Base-by-base conservation (phyloP, 257 asterid species). In the Solanum bulbocastanum region DNA sequence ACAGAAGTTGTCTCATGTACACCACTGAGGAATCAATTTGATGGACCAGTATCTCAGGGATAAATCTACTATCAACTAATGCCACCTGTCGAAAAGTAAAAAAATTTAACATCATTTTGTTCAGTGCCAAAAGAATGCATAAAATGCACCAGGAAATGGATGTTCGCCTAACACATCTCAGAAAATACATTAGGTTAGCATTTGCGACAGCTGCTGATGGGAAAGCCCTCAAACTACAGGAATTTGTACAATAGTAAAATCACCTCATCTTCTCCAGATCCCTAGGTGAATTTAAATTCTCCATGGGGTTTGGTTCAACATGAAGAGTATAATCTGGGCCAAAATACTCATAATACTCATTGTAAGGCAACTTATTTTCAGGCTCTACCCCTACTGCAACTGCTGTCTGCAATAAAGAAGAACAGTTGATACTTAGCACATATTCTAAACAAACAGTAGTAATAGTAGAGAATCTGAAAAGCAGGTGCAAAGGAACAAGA, bases 331-430 rank as follows among this genome's bases (percentile, higher is more conserved):
- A 94, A 89, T 93, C 95, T 10, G 98, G 98, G 56, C 97, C 98
- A 92, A 93, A 95, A 92, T 94, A 96, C 92, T 96, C 98, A 46
- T 91, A 96, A 87, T 96, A 96, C 20, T 95, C 98, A 85, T 95
- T 95, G 90, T 92, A 93, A 6, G 98, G 98, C 92, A 96, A 92
- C 73, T 90, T 94, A 82, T 96, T 95, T 82, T 93, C 98, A 22
- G 96, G 98, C 86, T 96, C 98, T 37, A 95, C 94, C 72, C 93
- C 98, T 72, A 96, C 96, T 65, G 98, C 98, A 73, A 96, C 98
- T 20, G 98, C 98, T 75, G 98, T 96, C 98, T 96, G 94, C 89
- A 87, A 93, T 68, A 90, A 74, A 73, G 79, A 88, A 22, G 87
- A 86, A 8, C 87, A 88, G 88, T 8, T 35, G 40, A 42, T 75